Base-by-base conservation (phyloP, 768 basidiomycete genomes). In the Chlorophyllum brunneum region DNA sequence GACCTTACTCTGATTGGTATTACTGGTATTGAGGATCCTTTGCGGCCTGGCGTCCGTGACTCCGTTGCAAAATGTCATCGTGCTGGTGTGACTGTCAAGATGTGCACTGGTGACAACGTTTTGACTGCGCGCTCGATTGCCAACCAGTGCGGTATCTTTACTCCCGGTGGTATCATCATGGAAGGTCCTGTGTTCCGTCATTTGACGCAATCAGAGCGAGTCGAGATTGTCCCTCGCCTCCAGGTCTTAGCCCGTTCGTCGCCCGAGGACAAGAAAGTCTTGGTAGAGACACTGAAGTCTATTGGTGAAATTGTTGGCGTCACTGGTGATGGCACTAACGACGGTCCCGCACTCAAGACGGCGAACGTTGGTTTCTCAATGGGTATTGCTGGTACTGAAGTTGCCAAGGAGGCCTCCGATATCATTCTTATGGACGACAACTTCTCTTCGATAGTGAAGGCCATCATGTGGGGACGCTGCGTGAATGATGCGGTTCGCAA, bases 341-440 rank as follows among this genome's bases (percentile, higher is more conserved):
- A 99, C 63, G 95, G 93, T 0, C 95, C 94, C 26, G 95, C 95
- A 5, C 80, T 98, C 56, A 97, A 95, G 73, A 89, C 88, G 1
- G 95, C 97, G 22, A 78, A 98, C 61, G 94, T 99, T 26, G 95
- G 97, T 26, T 98, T 98, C 73, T 93, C 91, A 3, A 95, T 95
- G 92, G 92, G 92, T 59, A 86, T 94, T 58, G 85, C 94, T 24
- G 97, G 97, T 8, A 99, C 97, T 1, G 97, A 99, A 66, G 93
- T 99, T 15, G 95, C 97, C 42, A 98, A 99, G 70, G 95, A 98
- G 67, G 97, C 97, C 1, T 98, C 95, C 5, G 97, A 99, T 62
- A 97, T 99, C 63, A 95, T 98, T 61, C 82, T 98, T 36, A 97
- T 97, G 95, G 90, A 94, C 65, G 93, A 95, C 69, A 95, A 95